Evolutionary conservation across 495 filamentous ascomycete genomes (phyloP).

Genomic region (Penicillium dipodomyicola): DNA sequence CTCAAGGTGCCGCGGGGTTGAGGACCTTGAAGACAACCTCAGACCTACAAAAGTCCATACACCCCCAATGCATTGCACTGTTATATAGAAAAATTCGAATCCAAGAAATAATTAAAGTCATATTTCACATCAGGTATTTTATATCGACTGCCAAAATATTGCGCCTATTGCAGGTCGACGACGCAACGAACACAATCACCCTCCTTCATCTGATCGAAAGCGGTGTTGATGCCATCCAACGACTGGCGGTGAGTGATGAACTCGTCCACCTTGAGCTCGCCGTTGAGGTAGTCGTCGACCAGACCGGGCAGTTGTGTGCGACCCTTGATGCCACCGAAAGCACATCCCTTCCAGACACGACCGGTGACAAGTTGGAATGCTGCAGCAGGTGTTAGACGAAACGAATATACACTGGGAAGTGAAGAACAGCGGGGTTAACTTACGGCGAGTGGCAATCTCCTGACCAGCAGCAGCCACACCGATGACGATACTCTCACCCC

Average conservation of each 20-base stretch:
- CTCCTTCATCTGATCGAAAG: constrained; percentile 90
- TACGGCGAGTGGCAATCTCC: constrained; percentile 94
- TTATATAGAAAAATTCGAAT: background rate
- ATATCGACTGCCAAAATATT: background rate
- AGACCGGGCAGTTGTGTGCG: constrained; percentile 86
- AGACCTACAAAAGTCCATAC: constrained; percentile 14
- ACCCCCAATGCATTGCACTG: background rate
- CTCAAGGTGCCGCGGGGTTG: constrained; percentile 21
- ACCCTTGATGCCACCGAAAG: constrained; percentile 97
- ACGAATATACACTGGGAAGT: constrained; percentile 9
- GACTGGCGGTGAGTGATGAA: constrained; percentile 96
- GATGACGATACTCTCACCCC: constrained; percentile 97
- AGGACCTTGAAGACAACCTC: constrained; percentile 23
- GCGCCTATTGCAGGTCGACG: constrained; percentile 44
- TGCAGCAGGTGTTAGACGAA: constrained; percentile 31
- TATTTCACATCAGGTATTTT: constrained; percentile 31
- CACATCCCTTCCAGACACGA: constrained; percentile 95
- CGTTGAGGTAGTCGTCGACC: constrained; percentile 84
- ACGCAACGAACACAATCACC: constrained; percentile 95
- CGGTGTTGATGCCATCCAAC: constrained; percentile 76
- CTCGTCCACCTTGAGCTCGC: constrained; percentile 95
- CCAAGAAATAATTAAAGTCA: constrained; percentile 19
- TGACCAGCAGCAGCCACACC: constrained; percentile 96
- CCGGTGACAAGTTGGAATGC: constrained; percentile 99
- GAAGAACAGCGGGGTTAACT: constrained; percentile 39